Evolutionary conservation across 176 grass and related monocot genomes (phyloP), one percentile per base, ranked within the genome.

Genomic region (Paspalum notatum): DNA sequence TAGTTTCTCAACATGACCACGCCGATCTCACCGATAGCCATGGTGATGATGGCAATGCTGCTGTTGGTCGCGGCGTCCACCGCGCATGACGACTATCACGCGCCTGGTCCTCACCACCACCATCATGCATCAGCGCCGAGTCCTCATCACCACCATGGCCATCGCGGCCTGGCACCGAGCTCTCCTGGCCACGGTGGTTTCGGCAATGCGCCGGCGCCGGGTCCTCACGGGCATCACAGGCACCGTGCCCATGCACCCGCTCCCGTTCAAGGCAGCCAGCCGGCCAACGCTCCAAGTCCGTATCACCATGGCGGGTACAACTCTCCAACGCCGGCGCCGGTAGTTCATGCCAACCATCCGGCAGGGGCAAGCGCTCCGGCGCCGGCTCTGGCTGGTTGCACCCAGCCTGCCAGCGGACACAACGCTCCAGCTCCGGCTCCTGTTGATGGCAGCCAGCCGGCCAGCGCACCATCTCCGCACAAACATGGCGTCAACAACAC

Each of bases 1-100:
- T 11, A 80, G 24, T 38, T 25, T 62, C 1, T 75, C 27, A 25
- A 53, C 70, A 84, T 89, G 87, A 54, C 55, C 46, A 74, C 54
- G 18, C 7, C 18, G 13, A 62, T 80, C 40, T 16, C 60, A 46
- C 7, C 53, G 13, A 69, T 80, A 45, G 37, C 45, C 15, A 5
- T 24, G 12, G 60, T 62, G 18, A 75, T 75, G 53, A 75, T 75
- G 53, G 44, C 87, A 16, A 51, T 76, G 7, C 47, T 85, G 25
- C 7, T 63, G 0, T 24, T 85, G 11, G 38, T 63, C 46, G 40
- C 47, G 2, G 18, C 77, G 22, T 81, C 54, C 39, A 55, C 47
- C 9, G 70, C 82, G 20, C 82, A 81, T 20, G 45, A 3, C 5
- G 71, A 8, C 6, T 27, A 68, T 18, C 62, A 66, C 32, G 52